phyloP scores from a whole-genome alignment of 805 yeast species.

The Kuraishia capsulata region DNA sequence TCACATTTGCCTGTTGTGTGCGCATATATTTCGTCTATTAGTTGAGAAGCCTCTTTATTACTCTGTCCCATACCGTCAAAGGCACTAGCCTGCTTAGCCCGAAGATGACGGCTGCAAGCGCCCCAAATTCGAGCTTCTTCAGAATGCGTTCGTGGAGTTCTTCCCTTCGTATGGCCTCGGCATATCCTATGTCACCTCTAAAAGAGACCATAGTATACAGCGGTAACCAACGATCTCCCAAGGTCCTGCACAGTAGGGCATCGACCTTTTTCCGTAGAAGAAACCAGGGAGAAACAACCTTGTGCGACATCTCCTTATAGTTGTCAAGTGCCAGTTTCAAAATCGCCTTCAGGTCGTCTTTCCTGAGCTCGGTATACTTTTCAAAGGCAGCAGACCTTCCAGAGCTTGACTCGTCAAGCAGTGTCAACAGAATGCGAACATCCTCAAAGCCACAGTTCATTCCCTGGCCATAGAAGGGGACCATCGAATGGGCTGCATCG shows the following conservation, averaged over 20 bases:
- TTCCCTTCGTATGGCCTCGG: conserved; percentile 51
- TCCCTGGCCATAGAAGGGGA: conserved; percentile 97
- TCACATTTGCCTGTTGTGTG: no score
- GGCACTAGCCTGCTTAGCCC: no score
- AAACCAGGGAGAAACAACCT: conserved; percentile 56
- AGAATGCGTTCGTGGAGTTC: conserved; percentile 47
- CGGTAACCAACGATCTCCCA: conserved; percentile 70
- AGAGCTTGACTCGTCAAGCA: conserved; percentile 27
- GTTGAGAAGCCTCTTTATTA: no score
- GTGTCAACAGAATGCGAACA: conserved; percentile 54
- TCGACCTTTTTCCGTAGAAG: conserved; percentile 63
- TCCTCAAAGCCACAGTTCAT: conserved; percentile 96
- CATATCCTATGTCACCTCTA: conserved; percentile 72
- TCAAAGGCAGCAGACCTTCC: conserved; percentile 42
- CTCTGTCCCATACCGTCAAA: no score
- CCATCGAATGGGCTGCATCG: conserved; percentile 96
- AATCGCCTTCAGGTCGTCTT: conserved; percentile 65
- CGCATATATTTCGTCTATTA: no score
- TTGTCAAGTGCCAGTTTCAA: conserved; percentile 71
- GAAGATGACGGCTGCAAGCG: conserved; percentile 7
- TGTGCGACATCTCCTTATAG: conserved; percentile 80
- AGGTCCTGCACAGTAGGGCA: conserved; percentile 44
- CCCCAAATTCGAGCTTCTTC: conserved; percentile 14
- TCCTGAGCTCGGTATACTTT: conserved; percentile 45
- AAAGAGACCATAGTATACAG: conserved; percentile 90